Base-by-base conservation (phyloP, 495 filamentous ascomycete species). In the Hypoxylon subgilvum region DNA sequence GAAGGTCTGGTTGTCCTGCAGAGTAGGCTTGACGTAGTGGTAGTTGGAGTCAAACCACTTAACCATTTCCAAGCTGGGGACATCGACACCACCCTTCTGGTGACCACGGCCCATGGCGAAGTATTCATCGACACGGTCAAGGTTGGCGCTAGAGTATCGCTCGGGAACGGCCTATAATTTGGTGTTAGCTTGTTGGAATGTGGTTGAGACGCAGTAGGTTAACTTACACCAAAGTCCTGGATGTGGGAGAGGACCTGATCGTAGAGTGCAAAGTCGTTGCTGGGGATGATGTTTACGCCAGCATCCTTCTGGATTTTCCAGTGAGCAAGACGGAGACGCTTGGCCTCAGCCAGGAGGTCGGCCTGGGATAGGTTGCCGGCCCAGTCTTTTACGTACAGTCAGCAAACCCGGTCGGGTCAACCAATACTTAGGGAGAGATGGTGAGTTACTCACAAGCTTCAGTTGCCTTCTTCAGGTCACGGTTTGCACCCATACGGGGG, bases 1-100 rank as follows among this genome's bases (percentile, higher is more conserved):
- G 87, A 97, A 98, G 60, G 82, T 84, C 84, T 98, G 94, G 82
- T 88, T 87, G 78, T 97, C 88, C 76, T 96, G 89, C 52, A 98
- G 84, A 54, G 94, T 96, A 53, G 94, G 94, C 85, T 97, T 97
- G 77, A 97, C 94, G 80, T 97, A 97, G 84, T 98, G 94, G 86
- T 98, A 98, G 87, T 98, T 98, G 63, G 91, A 96, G 83, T 98
- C 94, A 74, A 98, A 98, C 94, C 95, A 98, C 81, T 98, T 98
- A 48, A 98, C 94, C 94, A 98, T 98, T 83, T 98, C 94, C 74
- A 97, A 81, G 69, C 80, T 81, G 41, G 93, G 92, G 66, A 98
- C 94, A 79, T 98, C 94, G 62, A 98, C 84, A 63, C 86, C 91
- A 51, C 83, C 81, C 82, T 89, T 91, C 78, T 98, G 94, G 76